These are phyloP conservation scores for Tephrocybe sp. DNA, from an alignment of 768 basidiomycete genomes.

Conservation along the genomic window DNA sequence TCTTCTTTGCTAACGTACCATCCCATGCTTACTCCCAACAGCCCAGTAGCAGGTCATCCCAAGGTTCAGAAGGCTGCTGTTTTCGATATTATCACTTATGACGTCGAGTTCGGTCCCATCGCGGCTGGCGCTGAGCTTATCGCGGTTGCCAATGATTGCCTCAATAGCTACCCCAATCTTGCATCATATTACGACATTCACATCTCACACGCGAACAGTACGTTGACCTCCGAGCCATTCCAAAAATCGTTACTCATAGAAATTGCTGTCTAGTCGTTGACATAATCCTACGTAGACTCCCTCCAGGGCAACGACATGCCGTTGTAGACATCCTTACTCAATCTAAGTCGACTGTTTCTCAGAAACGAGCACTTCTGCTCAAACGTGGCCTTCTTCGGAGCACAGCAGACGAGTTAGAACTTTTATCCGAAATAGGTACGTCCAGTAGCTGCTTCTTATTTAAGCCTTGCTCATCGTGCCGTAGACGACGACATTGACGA, in stretches of 20 bases:
- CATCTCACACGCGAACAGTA: conserved; percentile 76
- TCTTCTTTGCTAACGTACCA: too few relatives aligned
- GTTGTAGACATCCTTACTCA: conserved; percentile 67
- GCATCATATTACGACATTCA: conserved; percentile 69
- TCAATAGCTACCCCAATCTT: conserved; percentile 72
- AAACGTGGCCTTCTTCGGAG: conserved; percentile 69
- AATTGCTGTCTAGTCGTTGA: conserved; percentile 57
- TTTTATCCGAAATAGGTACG: conserved; percentile 60
- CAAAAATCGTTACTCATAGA: neutral
- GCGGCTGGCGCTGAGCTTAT: conserved; percentile 78
- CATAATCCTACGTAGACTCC: conserved; percentile 47
- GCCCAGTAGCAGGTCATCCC: conserved; percentile 70
- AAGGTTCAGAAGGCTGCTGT: conserved; percentile 70
- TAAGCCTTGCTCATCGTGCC: neutral
- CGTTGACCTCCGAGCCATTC: conserved; percentile 18
- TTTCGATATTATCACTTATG: conserved; percentile 82
- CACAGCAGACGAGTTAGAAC: conserved; percentile 72
- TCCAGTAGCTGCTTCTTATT: neutral
- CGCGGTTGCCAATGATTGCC: conserved; percentile 59
- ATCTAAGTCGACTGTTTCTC: conserved; percentile 59
- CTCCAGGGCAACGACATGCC: conserved; percentile 49
- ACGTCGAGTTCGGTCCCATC: conserved; percentile 56
- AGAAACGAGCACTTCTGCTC: conserved; percentile 65
- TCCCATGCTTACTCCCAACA: too few relatives aligned
- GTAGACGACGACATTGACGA: conserved; percentile 64